Evolutionary conservation across 345 rosid genomes (phyloP).

Genomic region (Theobroma cacao): DNA sequence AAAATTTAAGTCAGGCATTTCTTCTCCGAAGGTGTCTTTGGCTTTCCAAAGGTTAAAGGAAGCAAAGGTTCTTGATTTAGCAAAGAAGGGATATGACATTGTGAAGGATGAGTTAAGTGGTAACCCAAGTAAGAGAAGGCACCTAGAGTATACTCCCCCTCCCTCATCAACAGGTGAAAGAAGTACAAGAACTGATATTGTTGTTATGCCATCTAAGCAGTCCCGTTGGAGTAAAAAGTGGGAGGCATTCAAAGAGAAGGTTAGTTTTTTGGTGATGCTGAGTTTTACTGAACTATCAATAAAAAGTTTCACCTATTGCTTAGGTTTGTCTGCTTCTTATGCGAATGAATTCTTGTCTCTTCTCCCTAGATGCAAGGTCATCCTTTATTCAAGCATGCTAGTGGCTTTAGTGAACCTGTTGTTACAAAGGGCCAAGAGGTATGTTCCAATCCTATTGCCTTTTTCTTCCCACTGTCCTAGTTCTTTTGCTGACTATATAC

Average conservation of each 20-base stretch:
- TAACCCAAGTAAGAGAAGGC: slow-evolving; percentile 64
- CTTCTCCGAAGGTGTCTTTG: slow-evolving; percentile 60
- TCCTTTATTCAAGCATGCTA: slow-evolving; percentile 63
- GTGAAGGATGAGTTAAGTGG: slow-evolving; percentile 84
- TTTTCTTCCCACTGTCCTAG: background rate
- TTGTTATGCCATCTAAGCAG: slow-evolving; percentile 54
- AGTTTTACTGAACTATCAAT: background rate
- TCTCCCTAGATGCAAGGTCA: slow-evolving; percentile 61
- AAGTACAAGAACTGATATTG: slow-evolving; percentile 81
- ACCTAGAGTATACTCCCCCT: slow-evolving; percentile 72
- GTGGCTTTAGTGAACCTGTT: slow-evolving; percentile 83
- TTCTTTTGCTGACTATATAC: background rate
- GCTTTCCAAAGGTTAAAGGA: slow-evolving; percentile 69
- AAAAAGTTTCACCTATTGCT: background rate
- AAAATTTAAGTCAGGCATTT: slow-evolving; percentile 57
- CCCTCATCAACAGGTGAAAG: slow-evolving; percentile 62
- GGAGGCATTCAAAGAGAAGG: slow-evolving; percentile 70
- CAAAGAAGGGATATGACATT: slow-evolving; percentile 84
- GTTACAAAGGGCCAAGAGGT: slow-evolving; percentile 93
- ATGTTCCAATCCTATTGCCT: slow-evolving; percentile 1
- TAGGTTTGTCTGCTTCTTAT: slow-evolving; percentile 1
- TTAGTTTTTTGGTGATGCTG: slow-evolving; percentile 15
- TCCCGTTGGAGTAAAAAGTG: slow-evolving; percentile 76
- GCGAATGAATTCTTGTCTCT: background rate
- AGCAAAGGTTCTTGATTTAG: slow-evolving; percentile 65